Percentiles rank a stretch among this genome's conserved stretches.
Conservation (phyloP, 352 stramenopile genomes). For the Aphanomyces euteiches region DNA sequence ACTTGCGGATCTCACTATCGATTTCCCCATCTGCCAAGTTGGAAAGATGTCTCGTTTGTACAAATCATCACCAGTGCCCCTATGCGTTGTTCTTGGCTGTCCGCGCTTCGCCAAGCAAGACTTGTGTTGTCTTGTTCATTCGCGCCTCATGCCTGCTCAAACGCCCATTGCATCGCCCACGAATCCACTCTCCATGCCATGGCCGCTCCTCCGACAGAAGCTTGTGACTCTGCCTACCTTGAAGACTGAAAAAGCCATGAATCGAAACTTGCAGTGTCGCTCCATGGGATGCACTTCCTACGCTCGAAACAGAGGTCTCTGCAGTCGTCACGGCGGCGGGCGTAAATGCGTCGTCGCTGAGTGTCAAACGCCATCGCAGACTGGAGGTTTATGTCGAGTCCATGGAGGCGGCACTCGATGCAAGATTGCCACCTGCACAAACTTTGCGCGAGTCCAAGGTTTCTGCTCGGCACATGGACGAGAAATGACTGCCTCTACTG, state of each 20-base stretch:
- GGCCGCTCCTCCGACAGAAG: too few relatives aligned
- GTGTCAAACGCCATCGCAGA: slow-evolving; percentile 74
- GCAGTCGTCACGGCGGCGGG: slow-evolving; percentile 25
- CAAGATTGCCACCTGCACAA: slow-evolving; percentile 76
- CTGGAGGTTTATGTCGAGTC: slow-evolving; percentile 76
- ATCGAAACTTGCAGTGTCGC: background rate
- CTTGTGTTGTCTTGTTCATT: too few relatives aligned
- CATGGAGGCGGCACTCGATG: slow-evolving; percentile 82
- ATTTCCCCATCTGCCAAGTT: too few relatives aligned
- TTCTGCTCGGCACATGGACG: slow-evolving; percentile 72
- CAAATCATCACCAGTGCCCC: too few relatives aligned
- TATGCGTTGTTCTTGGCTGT: too few relatives aligned
- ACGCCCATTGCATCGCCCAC: too few relatives aligned
- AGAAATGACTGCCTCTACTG: background rate
- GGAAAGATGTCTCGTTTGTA: too few relatives aligned
- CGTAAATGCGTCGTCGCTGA: slow-evolving; percentile 44
- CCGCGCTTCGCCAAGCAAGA: too few relatives aligned
- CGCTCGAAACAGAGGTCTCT: slow-evolving; percentile 22
- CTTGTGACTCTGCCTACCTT: too few relatives aligned
- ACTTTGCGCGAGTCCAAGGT: slow-evolving; percentile 77
- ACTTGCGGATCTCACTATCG: too few relatives aligned
- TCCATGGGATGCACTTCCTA: slow-evolving; percentile 17
- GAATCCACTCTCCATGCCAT: too few relatives aligned
- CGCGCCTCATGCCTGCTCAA: too few relatives aligned
- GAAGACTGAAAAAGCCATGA: background rate